These are phyloP conservation scores for Russula compacta DNA, from an alignment of 768 basidiomycete species.

Conservation along the genomic window DNA sequence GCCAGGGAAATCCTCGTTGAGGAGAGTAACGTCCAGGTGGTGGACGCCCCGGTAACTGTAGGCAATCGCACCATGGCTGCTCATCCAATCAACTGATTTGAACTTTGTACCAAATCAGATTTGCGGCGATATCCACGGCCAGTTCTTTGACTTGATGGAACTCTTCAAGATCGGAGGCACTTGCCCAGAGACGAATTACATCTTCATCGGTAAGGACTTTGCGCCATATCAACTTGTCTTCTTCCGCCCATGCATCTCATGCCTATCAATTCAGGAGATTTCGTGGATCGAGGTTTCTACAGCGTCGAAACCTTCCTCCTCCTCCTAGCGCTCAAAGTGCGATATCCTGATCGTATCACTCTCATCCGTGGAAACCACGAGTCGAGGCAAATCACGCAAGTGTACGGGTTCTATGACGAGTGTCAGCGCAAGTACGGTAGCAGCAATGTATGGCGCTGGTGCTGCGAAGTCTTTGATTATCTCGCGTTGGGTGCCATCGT, in stretches of 20 bases:
- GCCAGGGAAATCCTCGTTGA: slow-evolving; percentile 95
- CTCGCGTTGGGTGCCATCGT: slow-evolving; percentile 90
- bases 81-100: slow-evolving; percentile 24
- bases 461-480: slow-evolving; percentile 98
- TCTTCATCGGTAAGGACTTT: slow-evolving; percentile 77
- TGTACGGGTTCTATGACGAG: slow-evolving; percentile 92
- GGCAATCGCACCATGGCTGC: slow-evolving; percentile 26
- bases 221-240: slow-evolving; percentile 6
- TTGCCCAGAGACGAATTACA: slow-evolving; percentile 89
- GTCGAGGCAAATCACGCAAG: slow-evolving; percentile 93
- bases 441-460: slow-evolving; percentile 95
- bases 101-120: slow-evolving; percentile 39
- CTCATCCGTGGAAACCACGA: slow-evolving; percentile 98
- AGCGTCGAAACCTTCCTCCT: slow-evolving; percentile 94
- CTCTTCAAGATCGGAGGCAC: slow-evolving; percentile 88
- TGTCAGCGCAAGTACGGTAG: slow-evolving; percentile 94
- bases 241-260: slow-evolving; percentile 11
- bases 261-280: slow-evolving; percentile 64
- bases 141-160: slow-evolving; percentile 95
- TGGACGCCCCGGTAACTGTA: slow-evolving; percentile 94
- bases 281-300: slow-evolving; percentile 97
- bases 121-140: slow-evolving; percentile 95
- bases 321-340: slow-evolving; percentile 89
- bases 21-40: slow-evolving; percentile 94
- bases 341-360: slow-evolving; percentile 95